Conservation (phyloP, 2,329 filamentous ascomycete genomes). For the Arthroderma sp. region DNA sequence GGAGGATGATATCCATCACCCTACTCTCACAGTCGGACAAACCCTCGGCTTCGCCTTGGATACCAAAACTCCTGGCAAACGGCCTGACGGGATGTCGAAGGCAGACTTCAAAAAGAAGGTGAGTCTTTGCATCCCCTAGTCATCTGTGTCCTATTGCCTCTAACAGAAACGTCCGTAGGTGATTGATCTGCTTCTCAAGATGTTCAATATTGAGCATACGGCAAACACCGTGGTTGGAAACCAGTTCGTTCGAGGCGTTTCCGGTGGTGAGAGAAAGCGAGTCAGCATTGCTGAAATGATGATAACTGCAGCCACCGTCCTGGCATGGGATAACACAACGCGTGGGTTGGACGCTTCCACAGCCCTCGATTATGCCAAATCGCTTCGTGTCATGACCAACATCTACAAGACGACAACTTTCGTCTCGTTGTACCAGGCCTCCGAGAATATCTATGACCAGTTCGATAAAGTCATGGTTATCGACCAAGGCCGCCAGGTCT, state of each 20-base stretch:
- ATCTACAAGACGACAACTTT: constrained; percentile 75
- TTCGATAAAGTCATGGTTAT: constrained; percentile 81
- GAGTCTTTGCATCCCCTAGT: not conserved
- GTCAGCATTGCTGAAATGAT: constrained; percentile 76
- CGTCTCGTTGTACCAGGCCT: constrained; percentile 75
- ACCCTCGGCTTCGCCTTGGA: constrained; percentile 76
- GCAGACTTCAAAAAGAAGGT: constrained; percentile 57
- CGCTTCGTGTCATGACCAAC: constrained; percentile 66
- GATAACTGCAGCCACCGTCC: constrained; percentile 56
- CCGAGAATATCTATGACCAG: constrained; percentile 63
- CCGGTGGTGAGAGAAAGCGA: constrained; percentile 65
- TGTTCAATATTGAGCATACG: constrained; percentile 91
- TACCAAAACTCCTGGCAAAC: constrained; percentile 69
- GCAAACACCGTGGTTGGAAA: constrained; percentile 75
- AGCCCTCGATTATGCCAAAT: constrained; percentile 53
- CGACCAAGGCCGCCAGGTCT: constrained; percentile 61
- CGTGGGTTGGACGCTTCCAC: constrained; percentile 56
- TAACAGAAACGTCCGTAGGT: constrained; percentile 36
- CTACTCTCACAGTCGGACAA: constrained; percentile 75
- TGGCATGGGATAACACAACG: constrained; percentile 65
- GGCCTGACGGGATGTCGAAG: constrained; percentile 60
- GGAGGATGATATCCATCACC: constrained; percentile 74
- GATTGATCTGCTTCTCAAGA: constrained; percentile 61
- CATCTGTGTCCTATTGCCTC: not conserved
- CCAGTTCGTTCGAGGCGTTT: constrained; percentile 65